These are phyloP conservation scores for Plasmopara muralis DNA, from an alignment of 352 stramenopile species.

Conservation along the genomic window DNA sequence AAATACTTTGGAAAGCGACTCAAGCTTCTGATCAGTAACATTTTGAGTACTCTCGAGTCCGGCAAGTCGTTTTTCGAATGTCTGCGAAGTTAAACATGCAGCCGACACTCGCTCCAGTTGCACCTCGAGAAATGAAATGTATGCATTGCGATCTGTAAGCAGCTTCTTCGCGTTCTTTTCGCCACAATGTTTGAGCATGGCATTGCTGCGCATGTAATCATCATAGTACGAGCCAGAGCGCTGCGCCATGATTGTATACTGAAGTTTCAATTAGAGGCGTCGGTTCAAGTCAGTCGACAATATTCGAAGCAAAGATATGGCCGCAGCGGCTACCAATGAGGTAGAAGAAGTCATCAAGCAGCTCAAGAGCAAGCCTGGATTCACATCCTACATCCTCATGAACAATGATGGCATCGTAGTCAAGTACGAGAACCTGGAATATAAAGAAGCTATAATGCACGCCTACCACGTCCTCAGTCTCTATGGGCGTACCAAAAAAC, in stretches of 20 bases:
- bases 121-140: conserved; percentile 85
- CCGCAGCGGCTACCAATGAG: conserved; percentile 78
- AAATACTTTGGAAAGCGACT: conserved; percentile 63
- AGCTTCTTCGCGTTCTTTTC: conserved; percentile 61
- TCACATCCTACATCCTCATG: conserved; percentile 88
- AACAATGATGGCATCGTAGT: conserved; percentile 93
- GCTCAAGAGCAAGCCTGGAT: conserved; percentile 87
- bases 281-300: conserved; percentile 8
- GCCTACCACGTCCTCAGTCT: conserved; percentile 87
- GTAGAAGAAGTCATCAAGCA: conserved; percentile 90
- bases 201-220: conserved; percentile 75
- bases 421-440: conserved; percentile 89
- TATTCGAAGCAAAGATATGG: conserved; percentile 35
- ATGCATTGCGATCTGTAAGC: conserved; percentile 76
- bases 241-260: conserved; percentile 14
- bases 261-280: conserved; percentile 6
- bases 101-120: conserved; percentile 83
- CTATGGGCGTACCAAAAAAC: conserved; percentile 76
- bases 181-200: conserved; percentile 56
- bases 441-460: conserved; percentile 88
- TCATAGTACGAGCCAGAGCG: conserved; percentile 68
- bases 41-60: conserved; percentile 44
- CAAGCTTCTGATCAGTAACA: conserved; percentile 46
- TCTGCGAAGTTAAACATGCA: conserved; percentile 64
- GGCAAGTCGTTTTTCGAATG: conserved; percentile 51